phyloP scores from a whole-genome alignment of 345 rosid genomes.

The Melaleuca quinquenervia region DNA sequence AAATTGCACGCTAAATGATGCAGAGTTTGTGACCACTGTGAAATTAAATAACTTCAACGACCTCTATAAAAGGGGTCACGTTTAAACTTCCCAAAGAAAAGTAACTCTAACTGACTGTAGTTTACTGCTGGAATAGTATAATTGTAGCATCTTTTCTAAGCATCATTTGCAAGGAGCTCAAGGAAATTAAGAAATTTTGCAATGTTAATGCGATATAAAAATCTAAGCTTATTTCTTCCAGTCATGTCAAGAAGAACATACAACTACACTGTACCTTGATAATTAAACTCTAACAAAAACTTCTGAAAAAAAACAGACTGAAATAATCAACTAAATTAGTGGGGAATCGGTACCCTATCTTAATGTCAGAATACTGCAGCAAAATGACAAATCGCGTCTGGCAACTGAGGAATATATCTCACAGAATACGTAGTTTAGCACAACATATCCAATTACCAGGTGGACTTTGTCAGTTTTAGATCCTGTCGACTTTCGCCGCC shows the following conservation, averaged over 20 bases:
- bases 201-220: background rate
- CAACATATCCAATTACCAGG: conserved; percentile 38
- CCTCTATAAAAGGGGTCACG: background rate
- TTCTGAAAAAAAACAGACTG: background rate
- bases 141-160: background rate
- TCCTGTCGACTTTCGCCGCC: conserved; percentile 62
- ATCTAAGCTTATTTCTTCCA: background rate
- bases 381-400: background rate
- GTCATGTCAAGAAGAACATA: background rate
- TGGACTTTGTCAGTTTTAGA: conserved; percentile 77
- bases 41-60: background rate
- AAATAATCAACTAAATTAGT: background rate
- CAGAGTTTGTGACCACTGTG: background rate
- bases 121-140: background rate
- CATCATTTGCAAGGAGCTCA: background rate
- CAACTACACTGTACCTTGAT: background rate
- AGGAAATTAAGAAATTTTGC: background rate
- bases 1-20: background rate
- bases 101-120: background rate
- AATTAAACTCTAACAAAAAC: background rate
- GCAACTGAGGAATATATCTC: background rate
- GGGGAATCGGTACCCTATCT: background rate
- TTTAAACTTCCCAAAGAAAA: background rate
- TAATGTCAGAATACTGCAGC: background rate
- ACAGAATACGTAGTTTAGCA: background rate